Evolutionary conservation across 2,329 filamentous ascomycete species (phyloP).

Genomic region (Colletotrichum lupini): DNA sequence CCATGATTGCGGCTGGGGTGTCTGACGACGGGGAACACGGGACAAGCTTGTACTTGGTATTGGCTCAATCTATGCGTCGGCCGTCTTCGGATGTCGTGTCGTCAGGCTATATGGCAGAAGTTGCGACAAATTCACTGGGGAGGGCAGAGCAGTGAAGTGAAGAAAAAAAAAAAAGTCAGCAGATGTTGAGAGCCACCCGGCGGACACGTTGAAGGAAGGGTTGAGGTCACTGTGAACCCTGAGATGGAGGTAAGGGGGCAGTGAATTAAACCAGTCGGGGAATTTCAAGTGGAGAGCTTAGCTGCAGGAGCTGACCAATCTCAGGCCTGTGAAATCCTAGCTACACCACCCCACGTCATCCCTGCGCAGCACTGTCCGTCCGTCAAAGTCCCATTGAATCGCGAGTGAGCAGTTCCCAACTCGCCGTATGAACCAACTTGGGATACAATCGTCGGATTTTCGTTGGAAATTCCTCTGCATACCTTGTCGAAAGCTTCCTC

Average conservation of each 20-base stretch:
- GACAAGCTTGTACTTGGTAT: background rate
- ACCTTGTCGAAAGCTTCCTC: background rate
- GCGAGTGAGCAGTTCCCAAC: background rate
- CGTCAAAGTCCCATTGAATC: background rate
- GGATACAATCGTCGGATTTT: background rate
- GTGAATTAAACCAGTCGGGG: conserved; percentile 25
- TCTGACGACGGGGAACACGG: conserved; percentile 3
- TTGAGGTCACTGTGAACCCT: conserved; percentile 35
- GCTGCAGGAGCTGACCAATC: conserved; percentile 1
- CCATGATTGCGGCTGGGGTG: conserved; percentile 57
- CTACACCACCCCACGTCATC: background rate
- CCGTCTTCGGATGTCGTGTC: background rate
- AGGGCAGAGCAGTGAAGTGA: background rate
- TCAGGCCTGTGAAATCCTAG: background rate
- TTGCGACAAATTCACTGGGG: background rate
- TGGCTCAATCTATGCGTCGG: background rate
- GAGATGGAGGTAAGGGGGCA: conserved; percentile 13
- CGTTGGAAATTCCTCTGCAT: background rate
- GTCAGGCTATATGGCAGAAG: background rate
- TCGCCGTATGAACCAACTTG: background rate
- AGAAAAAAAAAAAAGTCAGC: conserved; percentile 11
- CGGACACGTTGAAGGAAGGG: conserved; percentile 34
- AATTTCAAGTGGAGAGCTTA: conserved; percentile 24
- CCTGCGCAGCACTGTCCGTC: background rate
- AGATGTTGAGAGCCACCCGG: conserved; percentile 31